These are phyloP conservation scores for Darksidea phi DNA, from an alignment of 495 filamentous ascomycete genomes.

Conservation along the genomic window DNA sequence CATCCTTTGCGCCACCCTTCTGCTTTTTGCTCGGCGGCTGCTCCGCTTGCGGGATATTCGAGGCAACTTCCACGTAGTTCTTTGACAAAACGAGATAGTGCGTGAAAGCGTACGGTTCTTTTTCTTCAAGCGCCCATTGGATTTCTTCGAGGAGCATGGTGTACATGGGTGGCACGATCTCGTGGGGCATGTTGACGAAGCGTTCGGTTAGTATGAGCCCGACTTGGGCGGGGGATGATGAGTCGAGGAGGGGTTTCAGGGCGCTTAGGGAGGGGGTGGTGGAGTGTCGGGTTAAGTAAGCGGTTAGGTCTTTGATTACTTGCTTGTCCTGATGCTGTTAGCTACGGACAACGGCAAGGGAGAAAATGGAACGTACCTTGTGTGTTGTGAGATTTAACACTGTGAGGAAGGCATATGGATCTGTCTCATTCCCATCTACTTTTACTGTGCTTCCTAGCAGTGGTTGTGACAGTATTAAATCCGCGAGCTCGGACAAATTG, in stretches of 20 bases:
- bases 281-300: conserved; percentile 68
- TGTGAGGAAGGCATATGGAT: conserved; percentile 92
- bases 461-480: conserved; percentile 86
- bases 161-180: conserved; percentile 95
- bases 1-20: conserved; percentile 55
- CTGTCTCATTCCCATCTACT: conserved; percentile 86
- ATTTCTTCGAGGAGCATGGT: conserved; percentile 93
- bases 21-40: conserved; percentile 72
- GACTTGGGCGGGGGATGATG: conserved; percentile 56
- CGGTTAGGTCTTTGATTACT: conserved; percentile 50
- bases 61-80: conserved; percentile 83
- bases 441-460: conserved; percentile 92
- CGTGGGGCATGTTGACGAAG: conserved; percentile 89
- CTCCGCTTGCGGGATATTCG: conserved; percentile 63
- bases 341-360: neutral
- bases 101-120: conserved; percentile 88
- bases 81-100: conserved; percentile 90
- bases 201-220: conserved; percentile 88
- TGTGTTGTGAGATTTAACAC: conserved; percentile 84
- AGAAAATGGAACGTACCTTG: conserved; percentile 44
- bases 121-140: conserved; percentile 80
- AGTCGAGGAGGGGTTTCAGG: conserved; percentile 56
- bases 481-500: conserved; percentile 79
- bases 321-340: conserved; percentile 26
- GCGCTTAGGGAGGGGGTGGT: conserved; percentile 54